Evolutionary conservation across 164 flowering plant genomes (phyloP), one percentile per base, ranked within the genome.

Genomic region (Berberis vulgaris): DNA sequence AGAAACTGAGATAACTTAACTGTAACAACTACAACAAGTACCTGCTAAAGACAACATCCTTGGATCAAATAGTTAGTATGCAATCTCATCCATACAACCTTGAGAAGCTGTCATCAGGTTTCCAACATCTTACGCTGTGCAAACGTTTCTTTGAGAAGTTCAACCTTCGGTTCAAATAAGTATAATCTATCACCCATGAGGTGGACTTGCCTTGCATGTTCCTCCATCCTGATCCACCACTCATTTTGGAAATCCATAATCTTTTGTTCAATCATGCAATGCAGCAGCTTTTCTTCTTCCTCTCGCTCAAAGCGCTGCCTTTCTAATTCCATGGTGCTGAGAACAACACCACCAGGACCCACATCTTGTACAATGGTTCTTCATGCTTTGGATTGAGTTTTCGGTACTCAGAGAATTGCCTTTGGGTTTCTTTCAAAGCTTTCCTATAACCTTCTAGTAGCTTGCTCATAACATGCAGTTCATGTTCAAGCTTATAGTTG

Each of bases 281-380:
- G 79, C 57, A 67, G 78, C 45, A 72, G 38, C 74, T 61, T 79
- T 5, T 80, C 82, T 71, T 95, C 97, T 73, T 86, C 86, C 69
- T 82, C 95, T 62, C 67, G 72, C 65, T 83, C 84, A 64, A 81
- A 59, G 0, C 77, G 71, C 45, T 49, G 81, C 68, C 72, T 84
- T 73, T 85, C 93, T 49, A 83, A 64, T 59, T 87, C 96, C 39
- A 7, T 58, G 12, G 60, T 42, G 65, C 82, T 89, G 65, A 89
- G 68, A 62, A 91, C 88, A 61, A 89, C 61, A 60, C 97, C 97
- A 3, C 94, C 90, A 65, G 79, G 65, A 12, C 83, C 76, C 61
- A 82, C 89, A 76, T 89, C 96, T 60, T 85, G 73, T 91, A 94
- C 41, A 86, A 67, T 5, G 97, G 86, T 59, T 86, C 93, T 61